Evolutionary conservation across 2,329 filamentous ascomycete genomes (phyloP).

Genomic region (Alternaria conjuncta): DNA sequence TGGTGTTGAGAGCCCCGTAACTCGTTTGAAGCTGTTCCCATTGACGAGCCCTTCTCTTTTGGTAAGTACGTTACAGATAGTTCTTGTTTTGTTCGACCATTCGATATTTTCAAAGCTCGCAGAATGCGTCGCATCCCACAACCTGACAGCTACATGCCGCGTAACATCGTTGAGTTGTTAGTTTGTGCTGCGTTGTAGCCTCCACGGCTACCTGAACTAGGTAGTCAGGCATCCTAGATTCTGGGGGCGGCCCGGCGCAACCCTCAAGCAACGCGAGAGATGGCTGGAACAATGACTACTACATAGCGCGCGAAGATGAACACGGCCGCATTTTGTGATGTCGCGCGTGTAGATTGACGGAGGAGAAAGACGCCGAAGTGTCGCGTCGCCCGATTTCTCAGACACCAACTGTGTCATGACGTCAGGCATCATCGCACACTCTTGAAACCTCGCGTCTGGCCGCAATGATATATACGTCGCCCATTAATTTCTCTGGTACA

Average conservation of each 20-base stretch:
- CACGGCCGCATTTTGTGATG: not conserved
- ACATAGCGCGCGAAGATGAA: not conserved
- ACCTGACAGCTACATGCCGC: not conserved
- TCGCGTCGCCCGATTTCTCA: slow-evolving; percentile 28
- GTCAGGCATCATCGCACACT: slow-evolving; percentile 30
- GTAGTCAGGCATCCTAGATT: not conserved
- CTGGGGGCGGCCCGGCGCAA: not conserved
- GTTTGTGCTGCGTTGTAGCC: not conserved
- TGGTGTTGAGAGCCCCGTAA: not conserved
- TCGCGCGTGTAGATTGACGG: not conserved
- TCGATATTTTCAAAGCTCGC: not conserved
- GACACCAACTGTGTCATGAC: slow-evolving; percentile 38
- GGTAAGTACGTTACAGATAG: not conserved
- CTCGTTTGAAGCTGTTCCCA: not conserved
- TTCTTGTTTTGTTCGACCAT: not conserved
- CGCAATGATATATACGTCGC: not conserved
- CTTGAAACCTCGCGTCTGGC: slow-evolving; percentile 1
- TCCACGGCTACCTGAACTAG: not conserved
- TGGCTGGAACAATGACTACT: not conserved
- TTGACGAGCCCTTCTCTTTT: not conserved
- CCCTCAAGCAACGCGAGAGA: not conserved
- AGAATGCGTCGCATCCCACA: not conserved
- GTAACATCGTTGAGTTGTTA: not conserved
- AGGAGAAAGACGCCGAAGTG: slow-evolving; percentile 2
- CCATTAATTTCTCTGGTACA: no score